A percentile compares a stretch with the other conserved stretches of the same genome.
These are phyloP conservation scores for Xylaria sp. DNA, from an alignment of 2,329 filamentous ascomycete species.

Conservation along the genomic window DNA sequence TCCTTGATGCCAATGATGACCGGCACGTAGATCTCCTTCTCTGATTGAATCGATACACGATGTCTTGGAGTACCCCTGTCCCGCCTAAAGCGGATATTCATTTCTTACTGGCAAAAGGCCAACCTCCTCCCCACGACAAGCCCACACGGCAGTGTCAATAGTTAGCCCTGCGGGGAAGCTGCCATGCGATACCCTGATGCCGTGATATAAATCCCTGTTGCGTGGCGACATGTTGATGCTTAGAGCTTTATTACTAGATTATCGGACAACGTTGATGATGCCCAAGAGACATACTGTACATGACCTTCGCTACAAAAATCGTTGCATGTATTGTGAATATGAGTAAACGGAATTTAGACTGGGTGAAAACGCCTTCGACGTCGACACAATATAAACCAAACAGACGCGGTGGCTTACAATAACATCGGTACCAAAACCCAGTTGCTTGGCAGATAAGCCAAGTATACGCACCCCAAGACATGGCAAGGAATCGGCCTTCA, in stretches of 20 bases:
- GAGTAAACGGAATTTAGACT: neutral
- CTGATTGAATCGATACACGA: constrained; percentile 39
- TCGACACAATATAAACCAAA: neutral
- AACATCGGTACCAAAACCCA: constrained; percentile 6
- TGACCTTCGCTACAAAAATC: neutral
- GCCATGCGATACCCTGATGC: constrained; percentile 17
- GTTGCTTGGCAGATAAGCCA: constrained; percentile 24
- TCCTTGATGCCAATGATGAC: constrained; percentile 24
- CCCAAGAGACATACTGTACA: neutral
- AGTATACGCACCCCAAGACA: neutral
- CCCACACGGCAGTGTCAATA: constrained; percentile 40
- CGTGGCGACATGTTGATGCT: constrained; percentile 9
- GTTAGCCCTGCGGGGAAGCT: constrained; percentile 38
- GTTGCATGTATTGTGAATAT: neutral
- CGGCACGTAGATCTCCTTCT: constrained; percentile 42
- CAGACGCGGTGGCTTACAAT: neutral
- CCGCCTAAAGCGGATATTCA: constrained; percentile 46
- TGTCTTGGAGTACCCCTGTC: constrained; percentile 37
- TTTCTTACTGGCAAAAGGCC: constrained; percentile 41
- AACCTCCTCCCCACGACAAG: constrained; percentile 30
- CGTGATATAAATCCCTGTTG: neutral
- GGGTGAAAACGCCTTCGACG: neutral
- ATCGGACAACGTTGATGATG: neutral
- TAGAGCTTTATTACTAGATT: neutral
- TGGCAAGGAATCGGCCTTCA: neutral